Conservation (phyloP, 345 rosid genomes). For the Camelina laxa region DNA sequence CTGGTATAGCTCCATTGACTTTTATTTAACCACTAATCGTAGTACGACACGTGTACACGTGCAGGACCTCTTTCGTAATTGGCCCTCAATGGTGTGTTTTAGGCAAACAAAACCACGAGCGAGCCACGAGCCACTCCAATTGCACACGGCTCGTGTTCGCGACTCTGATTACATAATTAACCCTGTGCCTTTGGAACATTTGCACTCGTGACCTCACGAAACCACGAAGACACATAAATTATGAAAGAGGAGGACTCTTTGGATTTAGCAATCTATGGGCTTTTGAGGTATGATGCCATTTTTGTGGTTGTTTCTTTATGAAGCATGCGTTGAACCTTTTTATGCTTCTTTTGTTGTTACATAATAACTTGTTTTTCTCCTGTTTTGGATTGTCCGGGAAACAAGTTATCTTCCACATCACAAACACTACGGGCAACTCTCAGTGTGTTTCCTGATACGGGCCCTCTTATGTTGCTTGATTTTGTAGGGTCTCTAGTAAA, state of each 20-base stretch:
- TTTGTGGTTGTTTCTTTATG: background rate
- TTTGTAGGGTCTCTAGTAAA: background rate
- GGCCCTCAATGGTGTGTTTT: constrained; percentile 5
- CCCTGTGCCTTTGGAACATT: background rate
- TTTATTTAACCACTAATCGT: background rate
- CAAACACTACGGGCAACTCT: background rate
- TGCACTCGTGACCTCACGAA: background rate
- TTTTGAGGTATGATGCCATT: background rate
- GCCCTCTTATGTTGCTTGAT: background rate
- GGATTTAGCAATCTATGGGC: constrained; percentile 1
- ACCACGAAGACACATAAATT: background rate
- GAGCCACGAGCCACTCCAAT: constrained; percentile 24
- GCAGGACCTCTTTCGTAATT: background rate
- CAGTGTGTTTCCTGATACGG: background rate
- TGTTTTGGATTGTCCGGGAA: background rate
- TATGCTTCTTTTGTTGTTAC: background rate
- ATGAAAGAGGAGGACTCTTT: background rate
- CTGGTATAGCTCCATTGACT: constrained; percentile 6
- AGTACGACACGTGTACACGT: background rate
- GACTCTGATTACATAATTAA: background rate
- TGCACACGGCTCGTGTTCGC: constrained; percentile 9
- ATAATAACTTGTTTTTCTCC: background rate
- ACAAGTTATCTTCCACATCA: background rate
- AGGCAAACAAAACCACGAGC: constrained; percentile 3
- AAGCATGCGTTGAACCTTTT: background rate